Percentiles rank a stretch among this genome's conserved stretches.
Conservation (phyloP, 2,329 filamentous ascomycete species). For the Xylariaceae sp. region DNA sequence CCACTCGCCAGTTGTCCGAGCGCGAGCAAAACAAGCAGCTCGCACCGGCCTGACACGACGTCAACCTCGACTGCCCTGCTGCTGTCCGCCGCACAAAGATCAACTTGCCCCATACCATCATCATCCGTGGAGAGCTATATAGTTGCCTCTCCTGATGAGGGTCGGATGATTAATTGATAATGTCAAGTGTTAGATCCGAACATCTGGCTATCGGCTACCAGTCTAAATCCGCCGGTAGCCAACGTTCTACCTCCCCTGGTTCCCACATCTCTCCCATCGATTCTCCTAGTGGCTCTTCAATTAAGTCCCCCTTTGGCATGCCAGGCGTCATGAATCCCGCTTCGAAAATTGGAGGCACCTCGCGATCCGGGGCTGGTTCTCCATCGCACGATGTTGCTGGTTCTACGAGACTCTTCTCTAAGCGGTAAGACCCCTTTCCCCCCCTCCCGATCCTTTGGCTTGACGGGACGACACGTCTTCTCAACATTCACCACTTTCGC, state of each 20-base stretch:
- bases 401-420: constrained; percentile 73
- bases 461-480: neutral
- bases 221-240: constrained; percentile 58
- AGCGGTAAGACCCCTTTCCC: constrained; percentile 61
- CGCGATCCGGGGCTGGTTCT: constrained; percentile 85
- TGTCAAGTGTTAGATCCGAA: constrained; percentile 83
- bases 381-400: constrained; percentile 84
- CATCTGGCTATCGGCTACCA: constrained; percentile 82
- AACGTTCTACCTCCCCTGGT: constrained; percentile 74
- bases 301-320: constrained; percentile 69
- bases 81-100: constrained; percentile 19
- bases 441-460: neutral
- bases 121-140: constrained; percentile 30
- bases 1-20: constrained; percentile 17
- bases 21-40: constrained; percentile 18
- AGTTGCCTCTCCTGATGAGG: constrained; percentile 39
- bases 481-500: constrained; percentile 14
- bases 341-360: constrained; percentile 53
- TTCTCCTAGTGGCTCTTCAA: constrained; percentile 52
- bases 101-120: constrained; percentile 27
- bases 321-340: constrained; percentile 56
- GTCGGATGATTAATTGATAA: constrained; percentile 73
- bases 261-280: constrained; percentile 68
- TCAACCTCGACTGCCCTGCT: constrained; percentile 24
- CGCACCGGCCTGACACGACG: constrained; percentile 24